Conservation (phyloP, 495 filamentous ascomycete genomes). For the Podospora sp. region DNA sequence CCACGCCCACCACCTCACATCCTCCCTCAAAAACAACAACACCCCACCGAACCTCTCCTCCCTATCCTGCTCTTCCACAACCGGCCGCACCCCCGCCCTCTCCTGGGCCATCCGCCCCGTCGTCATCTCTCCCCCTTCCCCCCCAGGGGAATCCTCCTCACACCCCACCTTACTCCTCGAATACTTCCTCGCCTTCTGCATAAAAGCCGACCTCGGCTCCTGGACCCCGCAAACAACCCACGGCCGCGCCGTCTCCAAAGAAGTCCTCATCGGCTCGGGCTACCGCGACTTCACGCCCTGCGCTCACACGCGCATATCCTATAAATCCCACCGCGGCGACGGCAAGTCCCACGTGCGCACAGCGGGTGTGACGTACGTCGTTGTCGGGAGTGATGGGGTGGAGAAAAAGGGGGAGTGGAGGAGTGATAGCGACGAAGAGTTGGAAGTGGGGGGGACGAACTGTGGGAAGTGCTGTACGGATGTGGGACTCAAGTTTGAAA, state of each 20-base stretch:
- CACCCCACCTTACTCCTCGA: conserved; percentile 25
- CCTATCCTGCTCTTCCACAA: conserved; percentile 13
- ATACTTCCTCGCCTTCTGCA: conserved; percentile 26
- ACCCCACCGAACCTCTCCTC: not conserved
- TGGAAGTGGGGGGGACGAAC: conserved; percentile 3
- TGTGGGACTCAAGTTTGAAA: conserved; percentile 19
- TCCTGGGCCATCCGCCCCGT: conserved; percentile 15
- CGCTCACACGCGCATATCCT: conserved; percentile 27
- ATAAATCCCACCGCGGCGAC: conserved; percentile 23
- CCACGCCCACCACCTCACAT: conserved; percentile 28
- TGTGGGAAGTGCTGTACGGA: conserved; percentile 34
- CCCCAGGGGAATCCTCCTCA: too few species aligned
- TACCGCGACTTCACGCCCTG: conserved; percentile 31
- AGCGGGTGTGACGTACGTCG: conserved; percentile 16
- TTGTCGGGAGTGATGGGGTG: not conserved
- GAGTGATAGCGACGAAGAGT: conserved; percentile 18
- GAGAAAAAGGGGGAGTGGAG: conserved; percentile 24
- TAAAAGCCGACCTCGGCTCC: conserved; percentile 26
- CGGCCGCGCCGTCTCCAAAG: conserved; percentile 20
- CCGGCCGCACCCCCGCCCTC: conserved; percentile 19
- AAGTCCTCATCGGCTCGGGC: conserved; percentile 21
- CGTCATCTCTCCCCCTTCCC: too few species aligned
- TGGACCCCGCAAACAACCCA: conserved; percentile 10
- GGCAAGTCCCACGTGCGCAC: conserved; percentile 25
- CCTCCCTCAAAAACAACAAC: not conserved